phyloP scores from a whole-genome alignment of 2,329 filamentous ascomycete genomes.

The Penicillium concentricum region DNA sequence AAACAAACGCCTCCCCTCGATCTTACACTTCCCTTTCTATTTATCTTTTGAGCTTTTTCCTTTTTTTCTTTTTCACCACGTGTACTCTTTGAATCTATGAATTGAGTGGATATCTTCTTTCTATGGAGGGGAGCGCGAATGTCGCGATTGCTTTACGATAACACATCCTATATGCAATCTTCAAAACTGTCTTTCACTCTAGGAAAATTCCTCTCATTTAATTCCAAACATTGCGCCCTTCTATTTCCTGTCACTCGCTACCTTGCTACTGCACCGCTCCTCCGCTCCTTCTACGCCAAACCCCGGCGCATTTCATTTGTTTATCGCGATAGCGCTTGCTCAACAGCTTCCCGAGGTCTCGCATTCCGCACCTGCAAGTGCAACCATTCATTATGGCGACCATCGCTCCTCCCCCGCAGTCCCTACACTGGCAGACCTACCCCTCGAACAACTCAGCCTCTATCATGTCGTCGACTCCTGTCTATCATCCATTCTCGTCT shows the following conservation, averaged over 20 bases:
- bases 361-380: slow-evolving; percentile 8
- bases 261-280: not conserved
- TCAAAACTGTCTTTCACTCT: slow-evolving; percentile 4
- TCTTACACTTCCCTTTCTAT: slow-evolving; percentile 4
- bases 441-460: slow-evolving; percentile 77
- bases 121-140: slow-evolving; percentile 22
- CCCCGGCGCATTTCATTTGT: slow-evolving; percentile 1
- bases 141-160: slow-evolving; percentile 16
- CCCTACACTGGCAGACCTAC: slow-evolving; percentile 71
- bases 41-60: not conserved
- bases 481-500: slow-evolving; percentile 79
- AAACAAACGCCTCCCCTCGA: slow-evolving; percentile 20
- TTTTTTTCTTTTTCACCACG: slow-evolving; percentile 10
- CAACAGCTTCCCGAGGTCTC: slow-evolving; percentile 13
- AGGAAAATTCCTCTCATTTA: slow-evolving; percentile 6
- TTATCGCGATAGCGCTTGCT: slow-evolving; percentile 17
- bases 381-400: slow-evolving; percentile 65
- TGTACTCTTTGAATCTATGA: slow-evolving; percentile 1
- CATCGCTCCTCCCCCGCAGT: slow-evolving; percentile 55
- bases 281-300: slow-evolving; percentile 13
- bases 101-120: slow-evolving; percentile 8
- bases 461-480: slow-evolving; percentile 84
- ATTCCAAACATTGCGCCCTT: not conserved
- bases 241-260: slow-evolving; percentile 6
- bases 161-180: slow-evolving; percentile 13